Conservation (phyloP, 2,329 filamentous ascomycete genomes). For the Cadophora gregata region DNA sequence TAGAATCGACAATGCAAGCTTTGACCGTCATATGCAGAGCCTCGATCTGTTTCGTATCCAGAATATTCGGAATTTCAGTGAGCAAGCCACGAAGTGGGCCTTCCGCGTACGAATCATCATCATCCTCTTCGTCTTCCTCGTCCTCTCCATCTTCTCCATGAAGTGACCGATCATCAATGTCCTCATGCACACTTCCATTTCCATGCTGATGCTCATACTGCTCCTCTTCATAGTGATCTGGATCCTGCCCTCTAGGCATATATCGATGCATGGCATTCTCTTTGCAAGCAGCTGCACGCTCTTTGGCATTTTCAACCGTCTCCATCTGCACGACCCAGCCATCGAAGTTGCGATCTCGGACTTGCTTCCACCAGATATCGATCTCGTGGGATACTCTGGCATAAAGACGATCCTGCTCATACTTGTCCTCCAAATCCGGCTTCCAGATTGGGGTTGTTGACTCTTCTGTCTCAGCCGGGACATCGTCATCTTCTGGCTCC, state of each 20-base stretch:
- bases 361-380: conserved; percentile 68
- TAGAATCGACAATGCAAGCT: conserved; percentile 87
- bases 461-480: conserved; percentile 30
- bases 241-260: conserved; percentile 42
- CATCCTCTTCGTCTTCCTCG: conserved; percentile 69
- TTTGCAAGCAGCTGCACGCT: conserved; percentile 63
- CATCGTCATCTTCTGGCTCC: conserved; percentile 27
- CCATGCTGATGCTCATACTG: conserved; percentile 52
- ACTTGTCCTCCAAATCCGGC: conserved; percentile 58
- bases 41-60: conserved; percentile 94
- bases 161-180: conserved; percentile 52
- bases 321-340: conserved; percentile 65
- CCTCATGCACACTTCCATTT: conserved; percentile 48
- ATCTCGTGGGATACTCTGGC: conserved; percentile 68
- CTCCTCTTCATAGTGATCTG: conserved; percentile 55
- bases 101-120: conserved; percentile 80
- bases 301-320: conserved; percentile 63
- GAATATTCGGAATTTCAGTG: conserved; percentile 91
- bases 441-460: conserved; percentile 43
- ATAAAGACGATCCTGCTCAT: conserved; percentile 63
- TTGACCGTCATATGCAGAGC: conserved; percentile 97
- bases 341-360: conserved; percentile 64
- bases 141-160: conserved; percentile 54
- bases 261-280: conserved; percentile 62
- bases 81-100: conserved; percentile 82